Evolutionary conservation across 225 moss, liverwort and hornwort species (phyloP).

Genomic region (Neckera pumila): DNA sequence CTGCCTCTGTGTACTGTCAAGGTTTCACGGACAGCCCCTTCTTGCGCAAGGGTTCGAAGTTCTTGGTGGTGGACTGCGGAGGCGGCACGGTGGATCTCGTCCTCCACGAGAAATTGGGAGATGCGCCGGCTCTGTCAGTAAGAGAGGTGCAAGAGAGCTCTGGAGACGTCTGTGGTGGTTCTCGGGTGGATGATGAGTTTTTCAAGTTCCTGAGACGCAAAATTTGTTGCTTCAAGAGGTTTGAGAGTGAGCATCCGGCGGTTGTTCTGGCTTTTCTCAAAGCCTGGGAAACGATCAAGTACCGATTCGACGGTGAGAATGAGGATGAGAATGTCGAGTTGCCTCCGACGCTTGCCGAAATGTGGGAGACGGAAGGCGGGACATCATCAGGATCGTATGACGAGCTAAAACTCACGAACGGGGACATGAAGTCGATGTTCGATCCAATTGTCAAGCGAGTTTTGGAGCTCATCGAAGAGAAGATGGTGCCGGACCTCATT

Average conservation of each 20-base stretch:
- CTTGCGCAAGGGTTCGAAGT: conserved; percentile 14
- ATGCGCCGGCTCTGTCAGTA: background rate
- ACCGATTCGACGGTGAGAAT: background rate
- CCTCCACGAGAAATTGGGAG: conserved; percentile 9
- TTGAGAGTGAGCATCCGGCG: background rate
- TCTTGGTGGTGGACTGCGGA: conserved; percentile 40
- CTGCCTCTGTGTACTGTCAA: conserved; percentile 5
- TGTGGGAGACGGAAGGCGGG: background rate
- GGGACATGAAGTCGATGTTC: conserved; percentile 12
- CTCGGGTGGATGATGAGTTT: conserved; percentile 22
- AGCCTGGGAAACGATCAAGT: background rate
- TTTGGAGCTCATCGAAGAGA: background rate
- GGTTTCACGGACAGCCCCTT: background rate
- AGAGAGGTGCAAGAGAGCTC: conserved; percentile 13
- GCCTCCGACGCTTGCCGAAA: background rate
- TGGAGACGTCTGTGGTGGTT: conserved; percentile 43
- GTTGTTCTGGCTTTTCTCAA: background rate
- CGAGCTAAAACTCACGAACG: background rate
- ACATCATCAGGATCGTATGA: background rate
- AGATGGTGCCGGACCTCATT: background rate
- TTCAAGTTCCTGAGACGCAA: background rate
- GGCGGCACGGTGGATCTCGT: conserved; percentile 15
- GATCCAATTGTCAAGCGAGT: background rate
- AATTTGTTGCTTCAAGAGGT: conserved; percentile 14
- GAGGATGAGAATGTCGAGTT: background rate